Evolutionary conservation across 257 asterid species (phyloP), one percentile per base, ranked within the genome.

Genomic region (Jacaranda copaia): DNA sequence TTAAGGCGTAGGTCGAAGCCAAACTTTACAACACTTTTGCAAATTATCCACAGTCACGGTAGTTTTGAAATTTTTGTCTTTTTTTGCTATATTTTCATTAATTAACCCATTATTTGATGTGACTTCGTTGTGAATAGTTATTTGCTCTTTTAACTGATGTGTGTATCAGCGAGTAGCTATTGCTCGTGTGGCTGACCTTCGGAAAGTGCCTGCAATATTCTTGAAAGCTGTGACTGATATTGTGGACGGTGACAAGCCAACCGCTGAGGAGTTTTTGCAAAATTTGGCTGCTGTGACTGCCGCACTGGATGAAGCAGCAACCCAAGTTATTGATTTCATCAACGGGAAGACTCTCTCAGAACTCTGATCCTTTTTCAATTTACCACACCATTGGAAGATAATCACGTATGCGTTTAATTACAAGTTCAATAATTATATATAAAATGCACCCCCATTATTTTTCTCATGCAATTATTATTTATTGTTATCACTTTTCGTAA

Each of bases 131-230:
- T 14, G 57, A 48, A 55, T 55, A 55, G 16, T 55, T n/a, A 55
- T 55, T 55, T n/a, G 32, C 32, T 55, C 3, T 14, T 15, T 53
- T 4, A 13, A 15, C 13, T 5, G 61, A 8, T 16, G 32, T 55
- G 35, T 25, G 1, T 55, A 55, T 16, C 65, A 90, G 96, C 93
- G 93, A 77, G 96, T 93, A 78, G 96, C 96, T 16, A 64, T 90
- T 55, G 96, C 91, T 67, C 88, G 88, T 79, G 96, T 88, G 59
- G 91, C 93, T 36, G 96, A 86, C 79, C 90, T 90, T 79, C 72
- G 88, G 67, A 80, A 85, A 74, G 91, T 88, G 52, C 93, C 96
- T n/a, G 86, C 73, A 49, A 86, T 88, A 70, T 88, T 86, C 68
- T 43, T 88, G 62, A 90, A 90, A 79, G 92, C 88, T 14, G 90